These are phyloP conservation scores for Lactifluus pinguis DNA, from an alignment of 768 basidiomycete genomes.

Conservation along the genomic window DNA sequence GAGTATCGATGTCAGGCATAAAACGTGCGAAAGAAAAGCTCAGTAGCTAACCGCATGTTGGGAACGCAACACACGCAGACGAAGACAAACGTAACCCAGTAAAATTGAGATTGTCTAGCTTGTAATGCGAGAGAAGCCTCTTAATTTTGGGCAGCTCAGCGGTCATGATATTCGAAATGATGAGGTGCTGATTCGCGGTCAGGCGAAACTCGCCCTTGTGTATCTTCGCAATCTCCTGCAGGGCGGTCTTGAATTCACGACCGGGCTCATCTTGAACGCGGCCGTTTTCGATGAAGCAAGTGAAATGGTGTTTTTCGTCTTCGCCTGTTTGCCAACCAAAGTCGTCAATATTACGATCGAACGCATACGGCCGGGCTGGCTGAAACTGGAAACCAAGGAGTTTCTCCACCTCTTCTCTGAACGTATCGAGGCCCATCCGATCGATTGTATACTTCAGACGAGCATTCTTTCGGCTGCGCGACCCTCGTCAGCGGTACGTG, in stretches of 20 bases:
- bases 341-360: constrained; percentile 87
- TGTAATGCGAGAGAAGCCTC: constrained; percentile 69
- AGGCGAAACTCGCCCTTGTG: constrained; percentile 92
- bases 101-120: constrained; percentile 78
- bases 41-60: constrained; percentile 62
- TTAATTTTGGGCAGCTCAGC: constrained; percentile 74
- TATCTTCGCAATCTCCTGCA: constrained; percentile 86
- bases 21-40: not conserved
- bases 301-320: constrained; percentile 87
- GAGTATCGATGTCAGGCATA: constrained; percentile 4
- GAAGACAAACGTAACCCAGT: constrained; percentile 77
- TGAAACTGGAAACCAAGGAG: constrained; percentile 71
- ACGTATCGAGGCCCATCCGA: constrained; percentile 81
- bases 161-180: constrained; percentile 73
- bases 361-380: constrained; percentile 67
- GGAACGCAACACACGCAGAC: constrained; percentile 96
- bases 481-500: constrained; percentile 1
- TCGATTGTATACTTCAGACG: constrained; percentile 97
- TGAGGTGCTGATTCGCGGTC: constrained; percentile 91
- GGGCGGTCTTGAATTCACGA: constrained; percentile 83
- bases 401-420: constrained; percentile 85
- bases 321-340: constrained; percentile 88
- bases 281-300: constrained; percentile 94
- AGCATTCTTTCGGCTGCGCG: constrained; percentile 51
- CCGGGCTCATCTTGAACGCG: constrained; percentile 92